Evolutionary conservation across 768 basidiomycete genomes (phyloP).

Genomic region (Leccinum barrowsii): DNA sequence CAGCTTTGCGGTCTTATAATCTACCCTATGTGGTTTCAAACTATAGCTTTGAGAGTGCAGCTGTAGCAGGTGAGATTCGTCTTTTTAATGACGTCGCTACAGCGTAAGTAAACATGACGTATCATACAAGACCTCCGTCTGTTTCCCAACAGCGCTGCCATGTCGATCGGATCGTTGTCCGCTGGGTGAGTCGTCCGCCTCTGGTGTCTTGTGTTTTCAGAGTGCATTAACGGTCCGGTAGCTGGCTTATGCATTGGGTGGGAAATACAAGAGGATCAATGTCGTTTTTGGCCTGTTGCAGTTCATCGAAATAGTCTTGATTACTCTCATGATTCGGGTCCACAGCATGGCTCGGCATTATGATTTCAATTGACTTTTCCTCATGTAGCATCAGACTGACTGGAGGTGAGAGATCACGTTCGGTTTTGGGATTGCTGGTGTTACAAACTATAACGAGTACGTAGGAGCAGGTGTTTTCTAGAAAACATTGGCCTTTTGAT

Average conservation of each 20-base stretch:
- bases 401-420: constrained; percentile 46
- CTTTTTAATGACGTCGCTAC: background rate
- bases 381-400: constrained; percentile 2
- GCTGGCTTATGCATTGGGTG: constrained; percentile 49
- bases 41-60: constrained; percentile 63
- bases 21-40: constrained; percentile 84
- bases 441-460: constrained; percentile 57
- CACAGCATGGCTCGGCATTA: constrained; percentile 48
- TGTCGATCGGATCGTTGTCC: constrained; percentile 50
- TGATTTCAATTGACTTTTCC: constrained; percentile 18
- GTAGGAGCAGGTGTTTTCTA: constrained; percentile 14
- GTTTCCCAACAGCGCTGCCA: constrained; percentile 46
- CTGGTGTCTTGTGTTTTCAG: background rate
- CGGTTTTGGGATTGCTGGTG: constrained; percentile 62
- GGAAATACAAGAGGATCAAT: constrained; percentile 50
- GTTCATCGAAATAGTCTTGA: constrained; percentile 41
- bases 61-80: constrained; percentile 52
- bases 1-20: constrained; percentile 74
- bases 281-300: constrained; percentile 48
- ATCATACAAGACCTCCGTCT: constrained; percentile 44
- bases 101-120: background rate
- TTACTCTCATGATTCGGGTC: constrained; percentile 40
- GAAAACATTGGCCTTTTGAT: background rate
- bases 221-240: constrained; percentile 8
- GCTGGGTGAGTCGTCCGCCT: constrained; percentile 36